phyloP scores from a whole-genome alignment of 805 yeast genomes.

The Metschnikowia noctiluminum region DNA sequence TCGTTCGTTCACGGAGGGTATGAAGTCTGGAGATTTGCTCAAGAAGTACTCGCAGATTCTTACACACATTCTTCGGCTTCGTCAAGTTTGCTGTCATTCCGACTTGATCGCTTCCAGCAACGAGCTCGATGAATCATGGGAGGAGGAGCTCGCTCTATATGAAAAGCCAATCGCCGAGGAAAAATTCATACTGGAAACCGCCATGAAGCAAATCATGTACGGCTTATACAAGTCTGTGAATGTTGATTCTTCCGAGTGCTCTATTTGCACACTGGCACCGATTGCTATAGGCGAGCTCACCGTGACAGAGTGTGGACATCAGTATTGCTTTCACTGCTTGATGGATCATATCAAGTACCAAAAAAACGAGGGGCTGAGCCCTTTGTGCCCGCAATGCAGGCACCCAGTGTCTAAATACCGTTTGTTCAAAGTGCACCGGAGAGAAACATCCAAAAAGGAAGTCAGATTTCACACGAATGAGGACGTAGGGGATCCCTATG shows the following conservation, averaged over 20 bases:
- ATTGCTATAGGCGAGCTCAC: slow-evolving; percentile 51
- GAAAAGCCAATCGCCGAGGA: slow-evolving; percentile 15
- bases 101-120: slow-evolving; percentile 52
- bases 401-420: slow-evolving; percentile 46
- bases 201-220: slow-evolving; percentile 23
- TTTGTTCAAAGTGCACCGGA: slow-evolving; percentile 42
- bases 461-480: slow-evolving; percentile 29
- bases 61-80: slow-evolving; percentile 74
- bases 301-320: slow-evolving; percentile 77
- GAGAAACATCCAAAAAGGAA: slow-evolving; percentile 23
- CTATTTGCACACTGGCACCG: slow-evolving; percentile 75
- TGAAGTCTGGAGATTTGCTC: slow-evolving; percentile 63
- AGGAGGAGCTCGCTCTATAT: slow-evolving; percentile 18
- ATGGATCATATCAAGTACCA: slow-evolving; percentile 74
- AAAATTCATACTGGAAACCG: slow-evolving; percentile 22
- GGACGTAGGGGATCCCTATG: slow-evolving; percentile 20
- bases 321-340: slow-evolving; percentile 71
- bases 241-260: slow-evolving; percentile 62
- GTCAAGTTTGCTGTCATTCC: slow-evolving; percentile 88
- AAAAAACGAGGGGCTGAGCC: slow-evolving; percentile 37
- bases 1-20: slow-evolving; percentile 53
- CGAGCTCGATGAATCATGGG: slow-evolving; percentile 52
- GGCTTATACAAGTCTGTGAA: slow-evolving; percentile 27
- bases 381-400: slow-evolving; percentile 79
- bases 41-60: slow-evolving; percentile 74